A percentile compares a stretch with the other conserved stretches of the same genome.
These are phyloP conservation scores for Gentiana straminea DNA, from an alignment of 257 asterid species.

Conservation along the genomic window DNA sequence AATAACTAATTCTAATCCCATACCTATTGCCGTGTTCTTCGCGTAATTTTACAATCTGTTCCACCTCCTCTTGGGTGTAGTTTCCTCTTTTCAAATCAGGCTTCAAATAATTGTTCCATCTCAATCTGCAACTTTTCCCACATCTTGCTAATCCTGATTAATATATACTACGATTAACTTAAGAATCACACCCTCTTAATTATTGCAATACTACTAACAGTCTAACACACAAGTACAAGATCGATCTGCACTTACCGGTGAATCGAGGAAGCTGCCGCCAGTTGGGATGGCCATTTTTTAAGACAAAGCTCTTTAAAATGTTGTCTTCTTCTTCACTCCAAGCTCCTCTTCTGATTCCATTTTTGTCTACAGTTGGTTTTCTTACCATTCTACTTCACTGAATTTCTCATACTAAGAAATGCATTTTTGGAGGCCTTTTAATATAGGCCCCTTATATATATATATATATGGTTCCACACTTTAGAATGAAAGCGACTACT, in stretches of 20 bases:
- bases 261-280: constrained; percentile 37
- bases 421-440: no score
- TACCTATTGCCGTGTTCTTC: constrained; percentile 33
- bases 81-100: constrained; percentile 30
- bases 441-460: no score
- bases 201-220: no score
- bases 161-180: background rate
- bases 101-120: constrained; percentile 40
- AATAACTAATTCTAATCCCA: background rate
- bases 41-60: constrained; percentile 27
- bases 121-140: constrained; percentile 47
- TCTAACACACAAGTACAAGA: background rate
- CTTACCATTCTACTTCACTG: constrained; percentile 10
- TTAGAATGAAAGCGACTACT: no score
- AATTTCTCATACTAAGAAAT: no score
- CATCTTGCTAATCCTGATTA: constrained; percentile 39
- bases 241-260: constrained; percentile 9
- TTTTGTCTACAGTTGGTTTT: constrained; percentile 10
- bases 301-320: constrained; percentile 23
- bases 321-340: constrained; percentile 46
- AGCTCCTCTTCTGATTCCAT: constrained; percentile 35
- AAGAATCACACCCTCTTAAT: no score
- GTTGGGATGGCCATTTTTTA: constrained; percentile 33
- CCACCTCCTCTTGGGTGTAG: constrained; percentile 24
- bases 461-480: no score